These are phyloP conservation scores for Alternaria postmessia DNA, from an alignment of 2,329 filamentous ascomycete species.

Conservation along the genomic window DNA sequence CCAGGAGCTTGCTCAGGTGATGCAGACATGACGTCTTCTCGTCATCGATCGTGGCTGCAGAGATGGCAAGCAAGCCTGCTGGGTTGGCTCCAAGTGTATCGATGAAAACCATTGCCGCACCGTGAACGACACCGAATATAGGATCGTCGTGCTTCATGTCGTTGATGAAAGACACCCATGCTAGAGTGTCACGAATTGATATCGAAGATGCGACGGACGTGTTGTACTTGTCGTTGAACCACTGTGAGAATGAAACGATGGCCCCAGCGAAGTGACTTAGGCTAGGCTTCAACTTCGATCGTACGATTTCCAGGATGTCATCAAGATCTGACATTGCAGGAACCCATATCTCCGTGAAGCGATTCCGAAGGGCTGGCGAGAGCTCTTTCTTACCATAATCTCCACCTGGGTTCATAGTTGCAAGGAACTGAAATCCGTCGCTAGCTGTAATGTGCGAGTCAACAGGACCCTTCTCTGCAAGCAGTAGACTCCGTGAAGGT, in stretches of 20 bases:
- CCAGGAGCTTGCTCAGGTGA: constrained; percentile 73
- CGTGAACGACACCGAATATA: constrained; percentile 72
- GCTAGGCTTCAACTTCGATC: constrained; percentile 71
- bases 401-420: constrained; percentile 98
- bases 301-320: constrained; percentile 87
- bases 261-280: constrained; percentile 67
- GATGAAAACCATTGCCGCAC: constrained; percentile 93
- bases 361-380: constrained; percentile 91
- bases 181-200: constrained; percentile 89
- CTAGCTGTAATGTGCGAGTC: constrained; percentile 80
- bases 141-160: constrained; percentile 61
- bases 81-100: constrained; percentile 96
- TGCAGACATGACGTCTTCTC: constrained; percentile 78
- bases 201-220: constrained; percentile 78
- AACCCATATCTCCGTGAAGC: constrained; percentile 99
- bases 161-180: constrained; percentile 95
- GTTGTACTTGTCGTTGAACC: constrained; percentile 86
- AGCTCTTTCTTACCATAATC: constrained; percentile 98
- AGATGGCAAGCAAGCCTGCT: constrained; percentile 80
- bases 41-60: constrained; percentile 71
- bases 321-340: constrained; percentile 83
- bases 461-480: constrained; percentile 91
- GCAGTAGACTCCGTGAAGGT: constrained; percentile 80
- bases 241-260: constrained; percentile 88
- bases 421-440: constrained; percentile 91